Conservation (phyloP, 2,329 filamentous ascomycete genomes). For the Alternaria solani region DNA sequence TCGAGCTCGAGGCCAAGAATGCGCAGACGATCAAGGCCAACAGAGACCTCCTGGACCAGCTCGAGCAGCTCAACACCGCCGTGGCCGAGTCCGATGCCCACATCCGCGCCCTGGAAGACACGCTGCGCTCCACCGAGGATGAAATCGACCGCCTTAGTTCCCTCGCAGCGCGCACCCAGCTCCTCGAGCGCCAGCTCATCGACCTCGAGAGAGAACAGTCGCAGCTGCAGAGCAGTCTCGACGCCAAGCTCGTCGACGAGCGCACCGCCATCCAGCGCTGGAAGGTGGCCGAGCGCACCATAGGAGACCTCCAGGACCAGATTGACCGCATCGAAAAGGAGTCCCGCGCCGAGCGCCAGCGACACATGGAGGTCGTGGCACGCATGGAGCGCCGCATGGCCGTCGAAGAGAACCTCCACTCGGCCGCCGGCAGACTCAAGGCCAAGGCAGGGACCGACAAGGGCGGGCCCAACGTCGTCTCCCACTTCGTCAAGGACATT, state of each 20-base stretch:
- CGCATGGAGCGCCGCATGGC: constrained; percentile 84
- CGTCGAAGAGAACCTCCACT: constrained; percentile 82
- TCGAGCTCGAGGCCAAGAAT: constrained; percentile 75
- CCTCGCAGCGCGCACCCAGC: constrained; percentile 76
- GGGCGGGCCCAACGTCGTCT: constrained; percentile 76
- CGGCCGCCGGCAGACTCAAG: constrained; percentile 79
- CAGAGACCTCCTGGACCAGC: constrained; percentile 77
- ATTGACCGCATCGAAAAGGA: constrained; percentile 89
- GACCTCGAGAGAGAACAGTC: constrained; percentile 84
- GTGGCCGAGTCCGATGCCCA: constrained; percentile 81
- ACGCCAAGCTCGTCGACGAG: constrained; percentile 75
- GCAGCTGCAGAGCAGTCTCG: constrained; percentile 72
- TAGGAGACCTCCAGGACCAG: constrained; percentile 83
- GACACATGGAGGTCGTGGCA: constrained; percentile 80
- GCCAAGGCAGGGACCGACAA: constrained; percentile 70
- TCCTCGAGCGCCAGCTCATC: constrained; percentile 81
- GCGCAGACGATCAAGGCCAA: constrained; percentile 84
- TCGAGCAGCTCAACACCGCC: constrained; percentile 83
- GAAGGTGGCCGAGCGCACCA: constrained; percentile 81
- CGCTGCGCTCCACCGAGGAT: constrained; percentile 78
- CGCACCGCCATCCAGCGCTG: constrained; percentile 81
- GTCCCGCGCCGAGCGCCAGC: constrained; percentile 77
- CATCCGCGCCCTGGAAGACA: constrained; percentile 78
- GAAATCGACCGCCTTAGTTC: constrained; percentile 77
- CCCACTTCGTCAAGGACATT: constrained; percentile 94